These are phyloP conservation scores for Basipetospora chlamydospora DNA, from an alignment of 2,329 filamentous ascomycete species.

Conservation along the genomic window DNA sequence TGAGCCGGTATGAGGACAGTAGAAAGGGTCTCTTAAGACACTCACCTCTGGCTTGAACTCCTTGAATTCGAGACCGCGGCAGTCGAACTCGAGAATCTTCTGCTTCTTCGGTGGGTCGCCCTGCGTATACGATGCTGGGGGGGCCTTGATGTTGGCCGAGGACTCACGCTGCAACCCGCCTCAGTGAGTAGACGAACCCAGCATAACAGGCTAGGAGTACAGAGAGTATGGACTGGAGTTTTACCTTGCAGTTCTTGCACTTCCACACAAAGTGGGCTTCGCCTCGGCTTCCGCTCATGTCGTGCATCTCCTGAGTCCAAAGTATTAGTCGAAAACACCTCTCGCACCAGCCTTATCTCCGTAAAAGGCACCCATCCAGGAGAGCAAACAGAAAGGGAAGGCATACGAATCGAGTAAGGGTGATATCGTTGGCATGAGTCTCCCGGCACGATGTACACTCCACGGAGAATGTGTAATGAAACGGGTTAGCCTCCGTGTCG, in stretches of 20 bases:
- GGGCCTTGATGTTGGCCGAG: slow-evolving; percentile 67
- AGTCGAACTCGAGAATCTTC: slow-evolving; percentile 83
- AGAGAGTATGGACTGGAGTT: neutral
- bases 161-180: slow-evolving; percentile 64
- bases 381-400: slow-evolving; percentile 7
- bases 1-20: too few relatives aligned
- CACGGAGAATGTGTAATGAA: slow-evolving; percentile 96
- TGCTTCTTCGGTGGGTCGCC: slow-evolving; percentile 57
- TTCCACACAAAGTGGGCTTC: slow-evolving; percentile 99
- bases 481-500: slow-evolving; percentile 68
- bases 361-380: neutral
- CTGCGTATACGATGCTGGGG: slow-evolving; percentile 58
- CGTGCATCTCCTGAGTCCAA: slow-evolving; percentile 65
- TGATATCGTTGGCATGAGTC: slow-evolving; percentile 72
- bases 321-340: neutral
- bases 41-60: slow-evolving; percentile 78
- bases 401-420: slow-evolving; percentile 78
- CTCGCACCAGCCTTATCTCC: too few relatives aligned
- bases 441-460: slow-evolving; percentile 97
- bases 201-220: neutral
- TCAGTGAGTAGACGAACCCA: neutral
- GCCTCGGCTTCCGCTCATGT: slow-evolving; percentile 82
- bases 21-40: too few relatives aligned
- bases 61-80: slow-evolving; percentile 79
- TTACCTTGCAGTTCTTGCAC: slow-evolving; percentile 93